Evolutionary conservation across 352 stramenopile genomes (phyloP), one percentile per base, ranked within the genome.

Genomic region (Phytophthora macrochlamydospora): DNA sequence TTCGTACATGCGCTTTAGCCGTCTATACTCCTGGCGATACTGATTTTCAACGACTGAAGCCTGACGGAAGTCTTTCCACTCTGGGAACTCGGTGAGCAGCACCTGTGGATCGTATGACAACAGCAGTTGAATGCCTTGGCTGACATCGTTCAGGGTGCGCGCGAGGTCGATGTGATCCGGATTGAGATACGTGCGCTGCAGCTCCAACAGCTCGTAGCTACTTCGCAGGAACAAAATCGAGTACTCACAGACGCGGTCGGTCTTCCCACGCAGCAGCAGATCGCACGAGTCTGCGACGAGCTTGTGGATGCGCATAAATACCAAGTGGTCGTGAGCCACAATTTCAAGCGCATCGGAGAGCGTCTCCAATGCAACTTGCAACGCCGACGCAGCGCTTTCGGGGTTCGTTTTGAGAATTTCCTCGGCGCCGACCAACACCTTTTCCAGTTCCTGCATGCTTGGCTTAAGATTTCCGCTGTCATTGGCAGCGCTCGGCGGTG

Each of bases 1-100:
- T 81, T 94, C 89, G 73, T 98, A 98, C 64, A 98, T 72, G 42
- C 60, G 67, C 65, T 97, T 97, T 69, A 98, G 94, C 12, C 92
- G 85, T 63, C 85, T 79, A 67, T 97, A 97, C 61, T 98, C 90
- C 57, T 93, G 87, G 28, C 92, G 81, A 71, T 90, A 96, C 56
- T 91, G 65, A 68, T 92, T 90, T 69, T 98, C 95, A 53, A 97
- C 83, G 30, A 90, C 72, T 7, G 92, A 97, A 12, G 92, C 96
- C 35, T 96, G 75, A 14, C 88, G 83, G 42, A 98, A 93, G 51
- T 91, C 90, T 58, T 82, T 79, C 81, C 92, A 95, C 58, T 93
- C 90, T 0, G 85, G 70, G 29, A 98, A 90, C 56, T 95, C 86
- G 9, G 90, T 78, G 24, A 97, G 78, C 51, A 98, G 73, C 59